Evolutionary conservation across 108 stramenopile genomes (phyloP).

Genomic region (Aurantiochytrium sp.): DNA sequence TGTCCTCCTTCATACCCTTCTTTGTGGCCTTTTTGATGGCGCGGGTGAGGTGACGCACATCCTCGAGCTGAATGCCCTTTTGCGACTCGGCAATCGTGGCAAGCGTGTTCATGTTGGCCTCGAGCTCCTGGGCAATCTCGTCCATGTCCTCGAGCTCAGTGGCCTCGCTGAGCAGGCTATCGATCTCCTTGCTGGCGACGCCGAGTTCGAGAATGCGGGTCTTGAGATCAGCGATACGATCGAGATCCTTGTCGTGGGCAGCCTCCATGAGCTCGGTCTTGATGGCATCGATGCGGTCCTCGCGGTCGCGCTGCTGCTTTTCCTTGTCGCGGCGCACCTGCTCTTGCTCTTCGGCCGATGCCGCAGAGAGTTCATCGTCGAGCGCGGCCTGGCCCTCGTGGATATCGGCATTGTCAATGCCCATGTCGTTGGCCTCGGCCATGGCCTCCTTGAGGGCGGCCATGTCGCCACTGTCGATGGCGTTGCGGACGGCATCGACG

Average conservation of each 20-base stretch:
- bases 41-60: constrained; percentile 6
- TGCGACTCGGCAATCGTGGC: neutral
- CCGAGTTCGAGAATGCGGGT: constrained; percentile 14
- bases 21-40: constrained; percentile 32
- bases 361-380: neutral
- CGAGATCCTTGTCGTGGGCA: neutral
- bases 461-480: constrained; percentile 26
- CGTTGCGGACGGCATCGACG: constrained; percentile 26
- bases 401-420: neutral
- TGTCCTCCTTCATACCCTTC: constrained; percentile 20
- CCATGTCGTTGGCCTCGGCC: constrained; percentile 25
- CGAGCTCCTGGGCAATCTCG: constrained; percentile 21
- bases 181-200: neutral
- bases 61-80: neutral
- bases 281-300: neutral
- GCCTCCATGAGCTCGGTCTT: neutral
- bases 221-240: neutral
- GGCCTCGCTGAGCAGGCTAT: neutral
- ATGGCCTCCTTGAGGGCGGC: constrained; percentile 20
- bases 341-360: neutral
- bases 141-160: constrained; percentile 23
- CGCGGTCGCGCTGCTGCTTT: neutral
- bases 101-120: neutral
- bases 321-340: constrained; percentile 17
- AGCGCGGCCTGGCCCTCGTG: neutral